phyloP scores from a whole-genome alignment of 1,139 yeast genomes.

The Arxiozyma telluris region DNA sequence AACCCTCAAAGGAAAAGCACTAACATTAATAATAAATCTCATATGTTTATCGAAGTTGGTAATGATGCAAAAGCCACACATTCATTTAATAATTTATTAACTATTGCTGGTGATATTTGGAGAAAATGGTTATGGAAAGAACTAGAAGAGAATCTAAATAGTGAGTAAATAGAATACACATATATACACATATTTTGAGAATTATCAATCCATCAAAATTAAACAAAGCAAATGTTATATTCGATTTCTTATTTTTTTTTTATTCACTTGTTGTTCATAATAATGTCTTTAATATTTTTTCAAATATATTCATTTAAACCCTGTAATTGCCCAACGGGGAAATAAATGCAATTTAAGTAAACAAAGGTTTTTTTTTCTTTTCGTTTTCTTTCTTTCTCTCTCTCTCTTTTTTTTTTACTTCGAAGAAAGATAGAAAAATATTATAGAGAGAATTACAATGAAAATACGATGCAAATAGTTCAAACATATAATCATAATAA shows the following conservation, averaged over 20 bases:
- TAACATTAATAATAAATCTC: constrained; percentile 7
- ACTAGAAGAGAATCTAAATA: constrained; percentile 37
- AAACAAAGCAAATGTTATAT: neutral
- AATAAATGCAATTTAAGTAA: neutral
- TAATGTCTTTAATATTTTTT: no score
- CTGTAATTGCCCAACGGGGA: neutral
- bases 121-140: constrained; percentile 77
- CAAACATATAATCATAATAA: no score
- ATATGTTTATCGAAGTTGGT: constrained; percentile 29
- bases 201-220: neutral
- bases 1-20: neutral
- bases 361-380: neutral
- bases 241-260: neutral
- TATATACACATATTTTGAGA: neutral
- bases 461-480: neutral
- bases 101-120: constrained; percentile 84
- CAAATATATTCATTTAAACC: neutral
- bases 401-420: no score
- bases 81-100: constrained; percentile 44
- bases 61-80: constrained; percentile 30
- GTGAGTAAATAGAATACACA: neutral
- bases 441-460: no score
- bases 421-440: neutral
- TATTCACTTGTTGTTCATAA: no score
- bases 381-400: no score